Conservation (phyloP, 495 filamentous ascomycete genomes). For the Staphylotrichum longicolle region DNA sequence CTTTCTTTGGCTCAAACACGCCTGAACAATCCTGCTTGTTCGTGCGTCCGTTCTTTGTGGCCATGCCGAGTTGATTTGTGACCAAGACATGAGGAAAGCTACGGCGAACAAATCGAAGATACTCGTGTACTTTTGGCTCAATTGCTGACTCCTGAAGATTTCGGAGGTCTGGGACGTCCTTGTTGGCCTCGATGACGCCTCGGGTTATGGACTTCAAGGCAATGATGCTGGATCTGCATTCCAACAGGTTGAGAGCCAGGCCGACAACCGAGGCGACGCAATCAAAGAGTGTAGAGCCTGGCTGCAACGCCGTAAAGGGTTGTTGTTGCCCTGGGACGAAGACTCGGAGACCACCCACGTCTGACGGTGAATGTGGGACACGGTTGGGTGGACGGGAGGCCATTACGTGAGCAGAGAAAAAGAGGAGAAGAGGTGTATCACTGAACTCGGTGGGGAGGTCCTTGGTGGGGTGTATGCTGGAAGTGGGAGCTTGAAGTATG, state of each 20-base stretch:
- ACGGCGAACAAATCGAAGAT: background rate
- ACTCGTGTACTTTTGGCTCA: background rate
- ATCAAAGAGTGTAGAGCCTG: background rate
- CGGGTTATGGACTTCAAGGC: background rate
- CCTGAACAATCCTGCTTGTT: constrained; percentile 4
- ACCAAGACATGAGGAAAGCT: constrained; percentile 12
- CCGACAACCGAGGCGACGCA: background rate
- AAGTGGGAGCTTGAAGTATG: no score
- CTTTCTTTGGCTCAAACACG: background rate
- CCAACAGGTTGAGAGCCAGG: constrained; percentile 5
- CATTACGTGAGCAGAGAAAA: no score
- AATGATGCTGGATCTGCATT: background rate
- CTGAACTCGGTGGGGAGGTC: no score
- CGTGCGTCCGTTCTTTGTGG: constrained; percentile 13
- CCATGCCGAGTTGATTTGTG: constrained; percentile 7
- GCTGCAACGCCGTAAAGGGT: background rate
- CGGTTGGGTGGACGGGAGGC: no score
- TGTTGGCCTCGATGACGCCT: background rate
- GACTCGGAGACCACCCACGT: background rate
- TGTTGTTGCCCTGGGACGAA: background rate
- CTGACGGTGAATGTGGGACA: background rate
- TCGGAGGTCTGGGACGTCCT: background rate
- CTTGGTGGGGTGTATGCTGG: no score
- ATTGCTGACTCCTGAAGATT: background rate
- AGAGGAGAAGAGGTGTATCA: no score